Percentiles rank a stretch among this genome's conserved stretches.
phyloP scores from a whole-genome alignment of 129 eudicot genomes.

The Flaveria bidentis region DNA sequence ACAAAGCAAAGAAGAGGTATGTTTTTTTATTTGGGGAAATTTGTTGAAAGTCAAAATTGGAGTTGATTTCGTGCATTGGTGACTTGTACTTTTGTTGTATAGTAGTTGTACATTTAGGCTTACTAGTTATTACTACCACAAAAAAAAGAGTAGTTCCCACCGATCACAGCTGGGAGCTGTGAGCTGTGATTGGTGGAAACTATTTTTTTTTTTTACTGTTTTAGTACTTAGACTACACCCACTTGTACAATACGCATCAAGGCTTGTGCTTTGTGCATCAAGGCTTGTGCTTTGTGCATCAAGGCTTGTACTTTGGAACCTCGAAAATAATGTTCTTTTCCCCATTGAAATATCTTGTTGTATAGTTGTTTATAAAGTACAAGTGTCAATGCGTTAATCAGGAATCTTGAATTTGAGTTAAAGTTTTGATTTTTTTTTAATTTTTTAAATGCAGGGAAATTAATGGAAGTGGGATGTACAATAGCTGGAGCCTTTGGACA shows the following conservation, averaged over 20 bases:
- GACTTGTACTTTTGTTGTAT: constrained; percentile 11
- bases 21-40: not conserved
- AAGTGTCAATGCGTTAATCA: not conserved
- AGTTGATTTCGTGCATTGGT: not conserved
- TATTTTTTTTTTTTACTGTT: not conserved
- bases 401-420: not conserved
- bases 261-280: too few relatives aligned
- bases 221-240: too few relatives aligned
- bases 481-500: constrained; percentile 78
- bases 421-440: not conserved
- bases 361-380: not conserved
- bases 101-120: constrained; percentile 19
- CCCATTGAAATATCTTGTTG: not conserved
- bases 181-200: constrained; percentile 22
- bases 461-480: constrained; percentile 75
- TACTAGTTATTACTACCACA: too few relatives aligned
- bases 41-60: constrained; percentile 19
- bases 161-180: too few relatives aligned
- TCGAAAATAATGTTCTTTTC: not conserved
- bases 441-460: constrained; percentile 56
- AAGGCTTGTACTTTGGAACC: not conserved
- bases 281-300: not conserved
- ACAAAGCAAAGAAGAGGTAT: constrained; percentile 76
- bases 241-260: too few relatives aligned
- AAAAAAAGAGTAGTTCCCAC: too few relatives aligned